Evolutionary conservation across 2,329 filamentous ascomycete species (phyloP).

Genomic region (Blastomyces parvus): DNA sequence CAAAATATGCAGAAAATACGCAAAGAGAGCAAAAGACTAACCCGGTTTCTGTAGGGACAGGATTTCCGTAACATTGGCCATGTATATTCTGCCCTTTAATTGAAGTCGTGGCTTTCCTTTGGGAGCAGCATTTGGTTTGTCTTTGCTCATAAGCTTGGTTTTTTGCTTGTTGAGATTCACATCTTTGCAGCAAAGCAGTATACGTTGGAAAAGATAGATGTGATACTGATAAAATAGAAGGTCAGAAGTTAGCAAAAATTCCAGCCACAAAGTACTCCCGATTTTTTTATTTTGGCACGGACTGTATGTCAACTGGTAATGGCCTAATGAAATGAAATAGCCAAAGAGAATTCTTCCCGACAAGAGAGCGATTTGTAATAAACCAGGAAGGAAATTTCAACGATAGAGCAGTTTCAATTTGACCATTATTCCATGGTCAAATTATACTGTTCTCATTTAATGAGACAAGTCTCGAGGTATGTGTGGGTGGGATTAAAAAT

Average conservation of each 20-base stretch:
- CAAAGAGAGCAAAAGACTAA: conserved; percentile 37
- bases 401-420: not conserved
- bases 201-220: conserved; percentile 93
- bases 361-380: not conserved
- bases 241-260: conserved; percentile 6
- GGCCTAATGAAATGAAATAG: not conserved
- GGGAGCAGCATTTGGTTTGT: conserved; percentile 59
- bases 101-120: conserved; percentile 70
- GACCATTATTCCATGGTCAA: not conserved
- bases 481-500: not conserved
- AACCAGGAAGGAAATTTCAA: not conserved
- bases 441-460: not conserved
- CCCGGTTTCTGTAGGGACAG: conserved; percentile 78
- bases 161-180: conserved; percentile 73
- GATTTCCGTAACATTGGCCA: conserved; percentile 98
- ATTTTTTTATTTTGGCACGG: not conserved
- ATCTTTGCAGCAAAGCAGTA: conserved; percentile 94
- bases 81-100: conserved; percentile 94
- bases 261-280: not conserved
- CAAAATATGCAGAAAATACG: not conserved
- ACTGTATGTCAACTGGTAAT: not conserved
- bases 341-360: not conserved
- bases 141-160: conserved; percentile 55
- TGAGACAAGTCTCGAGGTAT: not conserved
- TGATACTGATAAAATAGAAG: conserved; percentile 57